phyloP scores from a whole-genome alignment of 2,329 filamentous ascomycete genomes.

The Fusarium oligoseptatum region DNA sequence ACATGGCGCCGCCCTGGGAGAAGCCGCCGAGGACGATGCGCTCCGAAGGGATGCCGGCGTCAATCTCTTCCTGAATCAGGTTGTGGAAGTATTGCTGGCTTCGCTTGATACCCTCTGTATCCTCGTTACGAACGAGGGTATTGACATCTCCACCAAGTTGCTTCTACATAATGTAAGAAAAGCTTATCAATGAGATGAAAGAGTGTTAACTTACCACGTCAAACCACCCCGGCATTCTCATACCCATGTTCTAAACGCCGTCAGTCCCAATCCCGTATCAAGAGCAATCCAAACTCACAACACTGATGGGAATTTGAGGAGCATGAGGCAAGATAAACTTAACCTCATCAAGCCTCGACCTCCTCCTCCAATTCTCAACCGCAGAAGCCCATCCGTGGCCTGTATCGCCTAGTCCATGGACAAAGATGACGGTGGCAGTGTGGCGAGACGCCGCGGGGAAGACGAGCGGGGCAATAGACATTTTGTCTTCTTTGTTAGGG shows the following conservation, averaged over 20 bases:
- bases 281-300: slow-evolving; percentile 46
- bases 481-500: slow-evolving; percentile 4
- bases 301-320: slow-evolving; percentile 86
- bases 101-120: slow-evolving; percentile 79
- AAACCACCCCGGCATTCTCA: slow-evolving; percentile 86
- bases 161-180: slow-evolving; percentile 43
- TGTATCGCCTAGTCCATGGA: slow-evolving; percentile 90
- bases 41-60: slow-evolving; percentile 82
- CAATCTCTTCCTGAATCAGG: slow-evolving; percentile 84
- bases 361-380: slow-evolving; percentile 87
- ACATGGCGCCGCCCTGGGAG: slow-evolving; percentile 89
- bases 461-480: slow-evolving; percentile 68
- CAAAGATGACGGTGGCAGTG: slow-evolving; percentile 94
- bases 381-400: slow-evolving; percentile 84
- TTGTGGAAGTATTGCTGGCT: slow-evolving; percentile 82
- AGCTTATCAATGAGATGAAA: not conserved
- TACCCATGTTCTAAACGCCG: slow-evolving; percentile 44
- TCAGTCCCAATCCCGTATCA: slow-evolving; percentile 20
- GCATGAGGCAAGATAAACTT: slow-evolving; percentile 96
- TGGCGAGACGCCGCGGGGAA: slow-evolving; percentile 86
- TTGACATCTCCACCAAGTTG: slow-evolving; percentile 52
- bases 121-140: slow-evolving; percentile 59
- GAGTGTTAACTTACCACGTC: slow-evolving; percentile 71
- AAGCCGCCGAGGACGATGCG: slow-evolving; percentile 90
- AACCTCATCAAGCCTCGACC: slow-evolving; percentile 86